A percentile compares a stretch with the other conserved stretches of the same genome.
phyloP scores from a whole-genome alignment of 768 basidiomycete genomes.

The Auriscalpium orientale region DNA sequence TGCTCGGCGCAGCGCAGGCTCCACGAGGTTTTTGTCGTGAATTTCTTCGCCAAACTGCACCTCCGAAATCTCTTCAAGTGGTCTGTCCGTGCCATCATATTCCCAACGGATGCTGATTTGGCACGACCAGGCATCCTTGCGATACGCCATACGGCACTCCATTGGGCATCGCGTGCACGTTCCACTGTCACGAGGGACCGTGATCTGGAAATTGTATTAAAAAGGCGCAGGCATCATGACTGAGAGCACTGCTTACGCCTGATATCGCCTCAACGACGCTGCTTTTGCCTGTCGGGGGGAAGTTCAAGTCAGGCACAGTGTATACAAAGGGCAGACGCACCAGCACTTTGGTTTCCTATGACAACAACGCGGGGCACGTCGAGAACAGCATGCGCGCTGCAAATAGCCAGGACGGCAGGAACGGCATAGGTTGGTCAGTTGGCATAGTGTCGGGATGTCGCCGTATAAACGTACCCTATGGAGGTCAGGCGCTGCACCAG shows the following conservation, averaged over 20 bases:
- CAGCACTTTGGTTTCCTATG: constrained; percentile 29
- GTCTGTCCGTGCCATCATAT: constrained; percentile 24
- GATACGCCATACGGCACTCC: constrained; percentile 5
- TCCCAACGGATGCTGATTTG: constrained; percentile 38
- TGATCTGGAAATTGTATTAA: constrained; percentile 23
- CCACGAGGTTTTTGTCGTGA: constrained; percentile 36
- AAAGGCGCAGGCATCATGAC: background rate
- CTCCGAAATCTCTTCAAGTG: constrained; percentile 18
- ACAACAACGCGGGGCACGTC: constrained; percentile 42
- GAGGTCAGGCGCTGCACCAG: constrained; percentile 13
- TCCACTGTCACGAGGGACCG: constrained; percentile 35
- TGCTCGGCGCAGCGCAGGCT: constrained; percentile 49
- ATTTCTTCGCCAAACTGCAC: constrained; percentile 36
- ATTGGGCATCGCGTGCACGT: constrained; percentile 26
- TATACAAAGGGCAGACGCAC: background rate
- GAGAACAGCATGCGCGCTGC: constrained; percentile 33
- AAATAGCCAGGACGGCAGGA: too few species aligned
- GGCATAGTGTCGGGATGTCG: background rate
- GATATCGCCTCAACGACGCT: background rate
- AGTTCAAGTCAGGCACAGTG: background rate
- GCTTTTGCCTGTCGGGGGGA: background rate
- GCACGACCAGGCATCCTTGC: constrained; percentile 18
- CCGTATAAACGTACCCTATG: constrained; percentile 20
- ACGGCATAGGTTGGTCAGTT: background rate
- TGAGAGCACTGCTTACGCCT: background rate